Evolutionary conservation across 2,329 filamentous ascomycete genomes (phyloP).

Genomic region (Aureobasidium uvarum): DNA sequence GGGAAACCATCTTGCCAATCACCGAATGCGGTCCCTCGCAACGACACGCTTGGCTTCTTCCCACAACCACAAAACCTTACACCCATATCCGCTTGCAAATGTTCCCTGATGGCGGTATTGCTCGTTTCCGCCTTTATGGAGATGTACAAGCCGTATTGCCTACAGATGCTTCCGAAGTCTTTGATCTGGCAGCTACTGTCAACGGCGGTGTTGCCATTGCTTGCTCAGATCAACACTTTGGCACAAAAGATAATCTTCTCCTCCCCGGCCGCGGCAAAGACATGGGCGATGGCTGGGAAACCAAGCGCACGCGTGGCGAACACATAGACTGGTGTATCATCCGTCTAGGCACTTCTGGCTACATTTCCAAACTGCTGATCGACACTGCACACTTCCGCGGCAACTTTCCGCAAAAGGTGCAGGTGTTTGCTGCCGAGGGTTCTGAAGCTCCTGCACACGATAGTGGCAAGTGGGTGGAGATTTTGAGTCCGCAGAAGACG

Average conservation of each 20-base stretch:
- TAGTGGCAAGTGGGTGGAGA: conserved; percentile 62
- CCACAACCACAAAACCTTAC: conserved; percentile 61
- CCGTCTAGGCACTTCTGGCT: conserved; percentile 64
- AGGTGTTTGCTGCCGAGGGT: conserved; percentile 59
- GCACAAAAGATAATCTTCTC: conserved; percentile 76
- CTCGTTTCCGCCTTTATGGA: conserved; percentile 74
- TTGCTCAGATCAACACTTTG: conserved; percentile 83
- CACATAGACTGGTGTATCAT: conserved; percentile 83
- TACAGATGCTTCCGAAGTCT: conserved; percentile 60
- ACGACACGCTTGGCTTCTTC: conserved; percentile 70
- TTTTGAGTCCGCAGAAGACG: conserved; percentile 65
- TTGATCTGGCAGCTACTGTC: conserved; percentile 74
- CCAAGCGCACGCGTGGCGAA: conserved; percentile 67
- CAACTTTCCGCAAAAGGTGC: conserved; percentile 77
- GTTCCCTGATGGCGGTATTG: conserved; percentile 84
- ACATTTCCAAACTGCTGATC: conserved; percentile 65
- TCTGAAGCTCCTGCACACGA: conserved; percentile 53
- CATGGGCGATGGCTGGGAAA: conserved; percentile 90
- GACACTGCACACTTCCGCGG: conserved; percentile 83
- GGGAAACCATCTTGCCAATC: conserved; percentile 68
- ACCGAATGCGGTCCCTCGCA: conserved; percentile 72
- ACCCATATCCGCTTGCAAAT: conserved; percentile 79
- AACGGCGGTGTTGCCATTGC: conserved; percentile 74
- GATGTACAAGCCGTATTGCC: conserved; percentile 75
- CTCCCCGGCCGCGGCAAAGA: conserved; percentile 74